Conservation (phyloP, 352 stramenopile genomes). For the Pythium vanterpoolii region DNA sequence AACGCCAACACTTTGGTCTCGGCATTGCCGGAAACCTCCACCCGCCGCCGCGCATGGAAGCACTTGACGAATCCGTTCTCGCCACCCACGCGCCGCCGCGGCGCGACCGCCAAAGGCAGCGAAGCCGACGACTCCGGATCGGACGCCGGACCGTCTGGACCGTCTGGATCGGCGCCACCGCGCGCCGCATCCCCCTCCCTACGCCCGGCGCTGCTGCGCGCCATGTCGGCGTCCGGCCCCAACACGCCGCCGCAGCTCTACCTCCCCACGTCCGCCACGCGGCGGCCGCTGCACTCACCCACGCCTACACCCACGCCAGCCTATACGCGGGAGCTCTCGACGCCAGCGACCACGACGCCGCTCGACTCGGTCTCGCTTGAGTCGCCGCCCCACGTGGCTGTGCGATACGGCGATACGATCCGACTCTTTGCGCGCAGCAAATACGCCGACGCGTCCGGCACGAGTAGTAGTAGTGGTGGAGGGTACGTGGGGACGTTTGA, state of each 20-base stretch:
- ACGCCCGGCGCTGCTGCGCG: too few species aligned
- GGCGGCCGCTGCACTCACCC: background rate
- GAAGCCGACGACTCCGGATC: constrained; percentile 18
- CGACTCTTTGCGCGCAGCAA: constrained; percentile 65
- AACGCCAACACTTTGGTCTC: background rate
- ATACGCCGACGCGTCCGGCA: constrained; percentile 25
- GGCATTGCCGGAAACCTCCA: background rate
- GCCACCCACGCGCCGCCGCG: constrained; percentile 1
- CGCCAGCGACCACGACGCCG: constrained; percentile 7
- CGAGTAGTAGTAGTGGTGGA: constrained; percentile 14
- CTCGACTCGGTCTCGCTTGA: constrained; percentile 28
- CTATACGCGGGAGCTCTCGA: constrained; percentile 1
- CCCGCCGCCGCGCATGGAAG: constrained; percentile 10
- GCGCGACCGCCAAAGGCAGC: background rate
- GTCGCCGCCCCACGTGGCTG: constrained; percentile 55
- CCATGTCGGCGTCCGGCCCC: background rate
- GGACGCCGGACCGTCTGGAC: constrained; percentile 5
- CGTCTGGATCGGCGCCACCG: constrained; percentile 5
- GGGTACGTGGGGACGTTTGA: constrained; percentile 77
- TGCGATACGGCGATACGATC: constrained; percentile 69
- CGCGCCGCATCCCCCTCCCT: constrained; percentile 9
- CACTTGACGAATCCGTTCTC: constrained; percentile 19
- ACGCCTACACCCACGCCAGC: background rate
- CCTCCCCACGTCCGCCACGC: background rate
- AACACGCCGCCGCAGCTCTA: constrained; percentile 2